A percentile compares a stretch with the other conserved stretches of the same genome.
Conservation (phyloP, 768 basidiomycete species). For the Guyanaporus albipodus region DNA sequence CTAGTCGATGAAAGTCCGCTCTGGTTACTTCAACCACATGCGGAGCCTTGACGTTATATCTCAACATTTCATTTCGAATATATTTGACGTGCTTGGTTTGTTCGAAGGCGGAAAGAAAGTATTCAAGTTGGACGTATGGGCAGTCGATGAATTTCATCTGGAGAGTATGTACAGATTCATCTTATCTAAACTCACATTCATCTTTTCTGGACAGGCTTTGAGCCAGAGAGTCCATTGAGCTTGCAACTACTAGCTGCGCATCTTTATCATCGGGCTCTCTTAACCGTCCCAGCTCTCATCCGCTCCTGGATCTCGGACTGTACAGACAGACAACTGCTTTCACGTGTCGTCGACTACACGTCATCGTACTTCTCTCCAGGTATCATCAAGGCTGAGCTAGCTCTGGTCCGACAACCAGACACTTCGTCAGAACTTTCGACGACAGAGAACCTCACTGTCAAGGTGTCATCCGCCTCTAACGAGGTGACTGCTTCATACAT, state of each 20-base stretch:
- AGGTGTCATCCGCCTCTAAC: slow-evolving; percentile 64
- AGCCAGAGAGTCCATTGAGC: slow-evolving; percentile 47
- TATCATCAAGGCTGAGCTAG: slow-evolving; percentile 80
- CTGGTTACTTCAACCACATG: slow-evolving; percentile 83
- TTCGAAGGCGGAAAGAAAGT: slow-evolving; percentile 60
- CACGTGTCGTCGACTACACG: slow-evolving; percentile 72
- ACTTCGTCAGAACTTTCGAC: slow-evolving; percentile 46
- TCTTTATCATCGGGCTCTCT: slow-evolving; percentile 82
- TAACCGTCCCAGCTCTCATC: slow-evolving; percentile 80
- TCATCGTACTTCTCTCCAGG: slow-evolving; percentile 84
- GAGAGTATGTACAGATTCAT: slow-evolving; percentile 47
- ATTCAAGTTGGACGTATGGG: slow-evolving; percentile 84
- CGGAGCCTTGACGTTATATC: slow-evolving; percentile 64
- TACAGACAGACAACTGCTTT: slow-evolving; percentile 85
- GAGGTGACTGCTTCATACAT: slow-evolving; percentile 83
- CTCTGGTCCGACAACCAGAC: slow-evolving; percentile 58
- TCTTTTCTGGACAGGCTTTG: slow-evolving; percentile 45
- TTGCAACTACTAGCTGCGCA: slow-evolving; percentile 76
- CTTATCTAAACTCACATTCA: neutral
- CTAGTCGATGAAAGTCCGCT: slow-evolving; percentile 85
- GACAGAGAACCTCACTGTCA: slow-evolving; percentile 79
- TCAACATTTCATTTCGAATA: slow-evolving; percentile 61
- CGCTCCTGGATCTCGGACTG: slow-evolving; percentile 82
- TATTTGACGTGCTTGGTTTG: slow-evolving; percentile 65
- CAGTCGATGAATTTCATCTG: slow-evolving; percentile 77